Base-by-base conservation (phyloP, 129 eudicot genomes). In the Arctium minus region DNA sequence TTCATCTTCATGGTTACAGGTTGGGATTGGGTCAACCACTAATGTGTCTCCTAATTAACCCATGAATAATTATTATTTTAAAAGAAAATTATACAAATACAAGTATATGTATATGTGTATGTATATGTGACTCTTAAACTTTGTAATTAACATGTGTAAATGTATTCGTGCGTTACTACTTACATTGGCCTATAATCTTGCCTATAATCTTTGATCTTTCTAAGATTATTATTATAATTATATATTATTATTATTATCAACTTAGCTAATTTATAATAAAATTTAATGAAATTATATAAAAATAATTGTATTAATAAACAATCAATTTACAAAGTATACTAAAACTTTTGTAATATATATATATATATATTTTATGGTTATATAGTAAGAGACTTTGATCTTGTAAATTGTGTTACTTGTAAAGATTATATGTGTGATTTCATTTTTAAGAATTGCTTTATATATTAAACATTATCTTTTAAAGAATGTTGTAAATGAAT, bases 1-100 rank as follows among this genome's bases (percentile, higher is more conserved):
- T 87, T 84, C 97, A 36, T 87, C 91, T 60, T 82, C 87, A 22
- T 91, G 96, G 97, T 78, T 92, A 78, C 93, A 92, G 33, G 91
- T 92, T 35, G 97, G 97, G 18, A 84, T 89, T 88, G 86, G 91
- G 8, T 80, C 96, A 32, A 82, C 86, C 13, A 64, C 80, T 48
- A 82, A 75, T 42, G 73, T 68, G 65, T 71, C 80, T 36, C 82
- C 83, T 64, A 33, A 33, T 33, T 33, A 72, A 79, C 67, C 31
- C 84, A 74, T 88, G 38, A 84, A 12, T 22, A 27, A 67, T 44
- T 30, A 17, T 27, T 12, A 42, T 68, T 18, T 12, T 80, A 56
- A 17, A 76, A 33, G 12, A 31, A 33, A 33, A 44, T 15, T 56
- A 56, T 56, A 56, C 65, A 56, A 64, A 64, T 33, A 64, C 80